These are phyloP conservation scores for Ophiostoma ulmi DNA, from an alignment of 2,329 filamentous ascomycete species.

Conservation along the genomic window DNA sequence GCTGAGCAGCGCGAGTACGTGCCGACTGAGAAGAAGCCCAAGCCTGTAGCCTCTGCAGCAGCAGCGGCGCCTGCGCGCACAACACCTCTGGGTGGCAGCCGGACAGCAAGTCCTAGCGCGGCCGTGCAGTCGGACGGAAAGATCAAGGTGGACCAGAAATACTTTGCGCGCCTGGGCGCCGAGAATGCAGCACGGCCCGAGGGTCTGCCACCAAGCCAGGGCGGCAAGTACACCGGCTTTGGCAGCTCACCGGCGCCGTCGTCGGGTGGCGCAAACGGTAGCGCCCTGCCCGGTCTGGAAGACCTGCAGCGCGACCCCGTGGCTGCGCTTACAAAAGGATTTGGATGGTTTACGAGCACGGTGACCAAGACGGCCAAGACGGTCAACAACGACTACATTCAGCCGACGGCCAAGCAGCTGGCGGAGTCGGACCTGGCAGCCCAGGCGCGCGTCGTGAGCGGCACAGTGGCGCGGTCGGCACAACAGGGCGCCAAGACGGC, in stretches of 20 bases:
- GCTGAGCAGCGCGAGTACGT: constrained; percentile 86
- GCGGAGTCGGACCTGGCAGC: constrained; percentile 73
- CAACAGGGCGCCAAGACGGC: constrained; percentile 68
- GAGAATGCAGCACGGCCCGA: constrained; percentile 75
- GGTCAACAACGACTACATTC: constrained; percentile 85
- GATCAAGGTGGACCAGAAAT: constrained; percentile 72
- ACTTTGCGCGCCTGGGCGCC: constrained; percentile 78
- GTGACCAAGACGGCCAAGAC: constrained; percentile 87
- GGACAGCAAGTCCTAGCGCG: constrained; percentile 30
- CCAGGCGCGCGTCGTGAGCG: constrained; percentile 57
- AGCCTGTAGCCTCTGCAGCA: constrained; percentile 40
- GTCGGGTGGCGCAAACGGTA: constrained; percentile 36
- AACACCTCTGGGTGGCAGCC: constrained; percentile 26
- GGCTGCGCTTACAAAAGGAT: constrained; percentile 81
- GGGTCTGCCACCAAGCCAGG: constrained; percentile 75
- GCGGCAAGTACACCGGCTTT: constrained; percentile 88
- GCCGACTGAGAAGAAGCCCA: constrained; percentile 53
- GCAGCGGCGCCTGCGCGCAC: constrained; percentile 34
- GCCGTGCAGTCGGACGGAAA: constrained; percentile 37
- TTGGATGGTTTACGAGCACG: constrained; percentile 87
- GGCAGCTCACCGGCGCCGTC: constrained; percentile 65
- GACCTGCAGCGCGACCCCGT: constrained; percentile 90
- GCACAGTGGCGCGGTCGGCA: constrained; percentile 61
- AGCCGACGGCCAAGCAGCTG: constrained; percentile 86
- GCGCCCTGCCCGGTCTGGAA: constrained; percentile 63